Percentiles rank a stretch among this genome's conserved stretches.
Evolutionary conservation across 2,329 filamentous ascomycete genomes (phyloP).

Genomic region (Rutstroemia sp.): DNA sequence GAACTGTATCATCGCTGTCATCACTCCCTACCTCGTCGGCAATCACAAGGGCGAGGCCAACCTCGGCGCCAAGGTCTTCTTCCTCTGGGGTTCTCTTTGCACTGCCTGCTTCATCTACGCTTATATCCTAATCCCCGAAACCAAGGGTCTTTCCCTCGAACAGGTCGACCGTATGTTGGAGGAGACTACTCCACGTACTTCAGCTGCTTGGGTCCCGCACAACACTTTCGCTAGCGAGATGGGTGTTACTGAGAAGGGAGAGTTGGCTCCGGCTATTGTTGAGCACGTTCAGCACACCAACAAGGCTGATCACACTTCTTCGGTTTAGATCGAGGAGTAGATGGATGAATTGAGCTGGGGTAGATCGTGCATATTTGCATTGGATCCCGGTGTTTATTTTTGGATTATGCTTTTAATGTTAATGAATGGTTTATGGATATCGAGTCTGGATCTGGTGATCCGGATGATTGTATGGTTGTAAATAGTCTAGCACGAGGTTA

Average conservation of each 20-base stretch:
- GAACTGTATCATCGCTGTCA: slow-evolving; percentile 66
- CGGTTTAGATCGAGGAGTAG: no score
- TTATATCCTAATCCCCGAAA: slow-evolving; percentile 59
- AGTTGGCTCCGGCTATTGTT: no score
- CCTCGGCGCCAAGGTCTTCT: slow-evolving; percentile 33
- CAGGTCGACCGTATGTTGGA: slow-evolving; percentile 61
- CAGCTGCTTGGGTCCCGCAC: slow-evolving; percentile 22
- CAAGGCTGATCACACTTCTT: no score
- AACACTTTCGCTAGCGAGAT: slow-evolving; percentile 25
- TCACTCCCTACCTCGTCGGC: slow-evolving; percentile 66
- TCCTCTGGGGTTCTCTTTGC: slow-evolving; percentile 56
- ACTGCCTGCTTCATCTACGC: slow-evolving; percentile 47
- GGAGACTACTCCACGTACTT: slow-evolving; percentile 36
- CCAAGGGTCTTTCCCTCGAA: slow-evolving; percentile 66
- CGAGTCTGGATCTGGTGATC: no score
- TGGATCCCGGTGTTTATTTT: no score
- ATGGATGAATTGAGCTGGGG: no score
- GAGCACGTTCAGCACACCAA: no score
- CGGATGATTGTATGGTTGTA: no score
- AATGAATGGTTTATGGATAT: no score
- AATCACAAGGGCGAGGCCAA: slow-evolving; percentile 40
- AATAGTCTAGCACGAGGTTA: no score
- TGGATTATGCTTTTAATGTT: no score
- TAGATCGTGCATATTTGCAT: no score
- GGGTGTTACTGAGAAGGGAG: slow-evolving; percentile 4